Evolutionary conservation across 2,329 filamentous ascomycete genomes (phyloP).

Genomic region (Phoma herbarum): DNA sequence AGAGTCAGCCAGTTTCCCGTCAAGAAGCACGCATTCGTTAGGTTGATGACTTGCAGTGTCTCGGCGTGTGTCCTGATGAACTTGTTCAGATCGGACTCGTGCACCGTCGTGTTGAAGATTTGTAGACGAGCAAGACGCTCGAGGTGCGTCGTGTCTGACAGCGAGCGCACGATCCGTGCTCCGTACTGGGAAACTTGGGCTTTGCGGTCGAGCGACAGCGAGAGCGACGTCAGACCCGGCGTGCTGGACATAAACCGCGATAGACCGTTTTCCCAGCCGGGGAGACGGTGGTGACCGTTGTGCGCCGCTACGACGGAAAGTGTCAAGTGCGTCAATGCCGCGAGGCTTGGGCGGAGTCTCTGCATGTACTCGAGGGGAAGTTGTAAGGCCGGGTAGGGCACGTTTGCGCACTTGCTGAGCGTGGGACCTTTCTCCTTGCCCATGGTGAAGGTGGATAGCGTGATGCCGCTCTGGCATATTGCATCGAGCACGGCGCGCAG

Average conservation of each 20-base stretch:
- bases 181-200: constrained; percentile 22
- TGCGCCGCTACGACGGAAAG: constrained; percentile 31
- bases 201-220: constrained; percentile 32
- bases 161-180: constrained; percentile 27
- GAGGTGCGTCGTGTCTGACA: constrained; percentile 26
- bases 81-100: constrained; percentile 26
- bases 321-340: constrained; percentile 26
- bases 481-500: constrained; percentile 37
- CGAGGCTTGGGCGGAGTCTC: constrained; percentile 26
- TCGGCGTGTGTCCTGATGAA: constrained; percentile 27
- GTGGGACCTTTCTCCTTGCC: constrained; percentile 23
- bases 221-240: constrained; percentile 28
- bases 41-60: constrained; percentile 23
- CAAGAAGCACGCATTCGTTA: constrained; percentile 25
- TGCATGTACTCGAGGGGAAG: constrained; percentile 21
- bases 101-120: constrained; percentile 27
- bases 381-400: constrained; percentile 29
- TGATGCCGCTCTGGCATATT: constrained; percentile 29
- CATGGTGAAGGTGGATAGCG: constrained; percentile 35
- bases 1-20: constrained; percentile 31
- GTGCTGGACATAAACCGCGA: constrained; percentile 33
- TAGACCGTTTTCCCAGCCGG: constrained; percentile 36
- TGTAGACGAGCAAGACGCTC: constrained; percentile 25
- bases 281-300: constrained; percentile 20
- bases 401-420: constrained; percentile 24